A percentile compares a stretch with the other conserved stretches of the same genome.
Conservation (phyloP, 768 basidiomycete species). For the Amanita pseudoporphyria region DNA sequence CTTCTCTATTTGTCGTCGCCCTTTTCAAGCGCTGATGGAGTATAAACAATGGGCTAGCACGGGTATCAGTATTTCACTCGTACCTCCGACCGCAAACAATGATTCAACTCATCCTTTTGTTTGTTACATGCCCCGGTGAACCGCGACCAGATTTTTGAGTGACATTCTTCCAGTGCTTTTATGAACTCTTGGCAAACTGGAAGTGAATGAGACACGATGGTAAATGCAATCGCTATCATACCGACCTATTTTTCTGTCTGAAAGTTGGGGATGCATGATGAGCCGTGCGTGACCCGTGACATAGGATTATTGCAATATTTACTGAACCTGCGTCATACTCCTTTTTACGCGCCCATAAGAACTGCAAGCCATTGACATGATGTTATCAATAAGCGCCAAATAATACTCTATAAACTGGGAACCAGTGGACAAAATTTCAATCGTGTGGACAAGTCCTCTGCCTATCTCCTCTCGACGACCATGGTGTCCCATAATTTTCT, state of each 20-base stretch:
- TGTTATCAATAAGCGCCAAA: too few species aligned
- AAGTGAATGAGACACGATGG: slow-evolving; percentile 5
- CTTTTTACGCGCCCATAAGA: not conserved
- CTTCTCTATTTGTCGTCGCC: slow-evolving; percentile 47
- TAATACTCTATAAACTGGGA: not conserved
- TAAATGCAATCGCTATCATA: not conserved
- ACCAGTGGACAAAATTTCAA: slow-evolving; percentile 2
- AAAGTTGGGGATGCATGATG: slow-evolving; percentile 64
- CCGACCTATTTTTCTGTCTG: slow-evolving; percentile 53
- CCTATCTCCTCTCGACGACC: slow-evolving; percentile 60
- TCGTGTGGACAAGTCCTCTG: slow-evolving; percentile 9
- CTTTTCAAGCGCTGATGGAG: slow-evolving; percentile 44
- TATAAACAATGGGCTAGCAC: slow-evolving; percentile 7
- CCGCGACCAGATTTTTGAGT: slow-evolving; percentile 50
- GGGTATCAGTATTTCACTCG: slow-evolving; percentile 10
- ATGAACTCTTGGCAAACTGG: slow-evolving; percentile 71
- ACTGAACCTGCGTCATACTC: not conserved
- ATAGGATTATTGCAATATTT: not conserved
- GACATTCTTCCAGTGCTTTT: slow-evolving; percentile 65
- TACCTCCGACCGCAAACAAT: slow-evolving; percentile 67
- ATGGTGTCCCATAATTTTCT: slow-evolving; percentile 74
- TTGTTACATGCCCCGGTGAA: slow-evolving; percentile 64
- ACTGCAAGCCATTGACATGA: too few species aligned
- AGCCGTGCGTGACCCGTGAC: not conserved
- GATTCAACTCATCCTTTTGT: slow-evolving; percentile 57